Percentiles rank a stretch among this genome's conserved stretches.
These are phyloP conservation scores for Pisolithus thermaeus DNA, from an alignment of 1,284 basidiomycete species.

Conservation along the genomic window DNA sequence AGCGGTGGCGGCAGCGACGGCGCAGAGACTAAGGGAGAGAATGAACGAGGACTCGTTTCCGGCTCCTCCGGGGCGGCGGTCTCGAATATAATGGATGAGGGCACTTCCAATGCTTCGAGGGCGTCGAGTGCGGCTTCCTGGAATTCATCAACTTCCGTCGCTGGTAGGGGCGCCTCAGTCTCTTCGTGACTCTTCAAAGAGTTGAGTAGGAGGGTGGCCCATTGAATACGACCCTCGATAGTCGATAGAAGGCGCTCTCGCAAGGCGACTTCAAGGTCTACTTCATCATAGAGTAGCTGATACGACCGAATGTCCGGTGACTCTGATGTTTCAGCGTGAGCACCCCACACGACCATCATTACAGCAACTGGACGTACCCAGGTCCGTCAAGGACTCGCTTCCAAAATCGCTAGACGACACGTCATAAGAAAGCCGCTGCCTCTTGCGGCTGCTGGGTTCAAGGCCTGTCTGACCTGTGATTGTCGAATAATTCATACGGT, in stretches of 20 bases:
- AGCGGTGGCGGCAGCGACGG: conserved; percentile 7
- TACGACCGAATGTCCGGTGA: conserved; percentile 11
- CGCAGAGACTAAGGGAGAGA: conserved; percentile 13
- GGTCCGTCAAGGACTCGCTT: conserved; percentile 8
- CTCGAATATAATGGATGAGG: conserved; percentile 45
- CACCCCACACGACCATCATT: neutral
- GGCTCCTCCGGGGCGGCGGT: conserved; percentile 29
- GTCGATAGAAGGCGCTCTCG: conserved; percentile 50
- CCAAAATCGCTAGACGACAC: conserved; percentile 11
- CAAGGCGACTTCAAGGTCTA: conserved; percentile 60
- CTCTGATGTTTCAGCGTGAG: conserved; percentile 10
- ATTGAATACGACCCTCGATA: conserved; percentile 57
- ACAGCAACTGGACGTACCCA: conserved; percentile 13
- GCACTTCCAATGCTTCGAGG: conserved; percentile 48
- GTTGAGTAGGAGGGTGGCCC: conserved; percentile 57
- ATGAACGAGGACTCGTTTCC: conserved; percentile 14
- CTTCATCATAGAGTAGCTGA: conserved; percentile 37
- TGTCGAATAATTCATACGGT: conserved; percentile 19
- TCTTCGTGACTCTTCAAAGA: conserved; percentile 31
- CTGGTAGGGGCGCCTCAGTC: conserved; percentile 9
- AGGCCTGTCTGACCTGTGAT: conserved; percentile 12
- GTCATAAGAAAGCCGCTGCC: conserved; percentile 7
- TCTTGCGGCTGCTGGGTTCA: conserved; percentile 8
- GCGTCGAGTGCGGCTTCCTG: conserved; percentile 53
- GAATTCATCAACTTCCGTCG: conserved; percentile 27